Conservation (phyloP, 208 protist species). For the Crithidia brevicula region DNA sequence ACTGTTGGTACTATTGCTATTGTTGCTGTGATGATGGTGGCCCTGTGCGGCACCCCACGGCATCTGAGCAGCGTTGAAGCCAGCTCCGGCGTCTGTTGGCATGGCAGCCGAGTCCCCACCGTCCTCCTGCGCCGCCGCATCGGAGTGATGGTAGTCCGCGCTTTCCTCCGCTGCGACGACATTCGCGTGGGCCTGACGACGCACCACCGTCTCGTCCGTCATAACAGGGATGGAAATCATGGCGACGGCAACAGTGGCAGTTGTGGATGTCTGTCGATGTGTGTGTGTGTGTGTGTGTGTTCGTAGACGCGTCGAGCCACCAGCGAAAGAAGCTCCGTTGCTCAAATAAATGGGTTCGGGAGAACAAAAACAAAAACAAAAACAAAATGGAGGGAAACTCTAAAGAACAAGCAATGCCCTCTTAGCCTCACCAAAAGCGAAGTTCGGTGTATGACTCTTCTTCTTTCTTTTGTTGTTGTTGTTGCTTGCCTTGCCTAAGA, state of each 20-base stretch:
- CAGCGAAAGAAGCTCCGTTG: conserved; percentile 3
- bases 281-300: not conserved
- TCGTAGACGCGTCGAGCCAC: no score
- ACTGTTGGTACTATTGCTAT: not conserved
- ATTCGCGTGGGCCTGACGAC: conserved; percentile 6
- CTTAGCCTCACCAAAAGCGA: no score
- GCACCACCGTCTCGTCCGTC: conserved; percentile 35
- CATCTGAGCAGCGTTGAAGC: not conserved
- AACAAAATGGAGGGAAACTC: conserved; percentile 14
- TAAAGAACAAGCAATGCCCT: not conserved
- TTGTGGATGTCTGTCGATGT: not conserved
- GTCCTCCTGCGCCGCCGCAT: not conserved
- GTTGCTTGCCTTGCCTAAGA: no score
- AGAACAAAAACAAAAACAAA: conserved; percentile 24
- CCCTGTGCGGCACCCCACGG: conserved; percentile 1
- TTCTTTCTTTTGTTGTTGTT: conserved; percentile 11
- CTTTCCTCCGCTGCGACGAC: conserved; percentile 4
- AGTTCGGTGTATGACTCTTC: conserved; percentile 1
- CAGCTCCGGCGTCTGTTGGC: no score
- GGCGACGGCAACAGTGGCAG: no score
- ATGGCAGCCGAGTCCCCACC: conserved; percentile 2
- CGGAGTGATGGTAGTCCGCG: conserved; percentile 2
- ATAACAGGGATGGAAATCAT: conserved; percentile 37
- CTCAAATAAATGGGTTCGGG: conserved; percentile 22
- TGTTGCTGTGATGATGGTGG: not conserved